Percentiles rank a stretch among this genome's conserved stretches.
These are phyloP conservation scores for Allium cepa DNA, from an alignment of 106 monocot species.

Conservation along the genomic window DNA sequence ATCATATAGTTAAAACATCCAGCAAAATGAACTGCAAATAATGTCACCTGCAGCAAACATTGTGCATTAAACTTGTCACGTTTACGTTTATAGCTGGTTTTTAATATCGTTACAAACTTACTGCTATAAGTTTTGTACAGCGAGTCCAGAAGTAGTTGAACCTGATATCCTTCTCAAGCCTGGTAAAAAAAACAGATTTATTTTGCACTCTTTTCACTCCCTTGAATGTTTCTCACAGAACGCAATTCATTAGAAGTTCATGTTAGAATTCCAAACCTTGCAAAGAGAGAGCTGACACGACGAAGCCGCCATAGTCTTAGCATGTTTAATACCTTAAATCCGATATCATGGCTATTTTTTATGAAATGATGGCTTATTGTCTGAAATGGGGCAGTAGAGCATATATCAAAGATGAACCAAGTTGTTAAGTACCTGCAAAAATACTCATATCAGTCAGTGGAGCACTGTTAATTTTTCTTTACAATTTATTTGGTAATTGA, in stretches of 20 bases:
- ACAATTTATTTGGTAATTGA: not conserved
- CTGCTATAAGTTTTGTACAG: slow-evolving; percentile 24
- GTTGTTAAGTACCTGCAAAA: slow-evolving; percentile 47
- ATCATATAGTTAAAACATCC: slow-evolving; percentile 16
- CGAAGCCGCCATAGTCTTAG: slow-evolving; percentile 72
- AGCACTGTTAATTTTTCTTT: not conserved
- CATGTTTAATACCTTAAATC: slow-evolving; percentile 54
- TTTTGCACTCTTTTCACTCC: not conserved
- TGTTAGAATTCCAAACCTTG: slow-evolving; percentile 32
- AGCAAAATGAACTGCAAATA: slow-evolving; percentile 17
- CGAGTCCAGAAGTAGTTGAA: slow-evolving; percentile 40
- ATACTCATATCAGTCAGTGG: not conserved
- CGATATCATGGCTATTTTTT: slow-evolving; percentile 21
- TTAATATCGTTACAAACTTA: slow-evolving; percentile 3
- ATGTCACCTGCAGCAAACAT: slow-evolving; percentile 6
- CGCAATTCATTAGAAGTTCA: no score
- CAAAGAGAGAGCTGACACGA: slow-evolving; percentile 58
- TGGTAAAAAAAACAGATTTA: not conserved
- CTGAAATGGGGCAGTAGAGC: slow-evolving; percentile 59
- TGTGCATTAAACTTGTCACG: not conserved
- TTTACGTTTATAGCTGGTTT: no score
- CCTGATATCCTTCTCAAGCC: slow-evolving; percentile 40
- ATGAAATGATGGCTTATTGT: slow-evolving; percentile 32
- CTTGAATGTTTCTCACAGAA: not conserved
- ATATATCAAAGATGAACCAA: slow-evolving; percentile 67